Evolutionary conservation across 768 basidiomycete genomes (phyloP).

Genomic region (Boletus tomentosulus): DNA sequence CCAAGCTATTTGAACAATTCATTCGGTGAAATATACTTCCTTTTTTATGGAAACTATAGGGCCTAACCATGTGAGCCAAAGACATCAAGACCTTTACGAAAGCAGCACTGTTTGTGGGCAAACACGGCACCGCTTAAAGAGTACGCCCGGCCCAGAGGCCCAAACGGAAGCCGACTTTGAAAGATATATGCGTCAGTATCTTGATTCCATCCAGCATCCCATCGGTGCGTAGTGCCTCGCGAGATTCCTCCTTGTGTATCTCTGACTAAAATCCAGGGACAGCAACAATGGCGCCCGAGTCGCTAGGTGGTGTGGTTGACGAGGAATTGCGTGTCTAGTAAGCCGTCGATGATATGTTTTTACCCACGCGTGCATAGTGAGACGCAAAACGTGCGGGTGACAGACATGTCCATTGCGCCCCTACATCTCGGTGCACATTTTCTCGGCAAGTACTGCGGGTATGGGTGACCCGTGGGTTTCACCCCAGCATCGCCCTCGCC

Average conservation of each 20-base stretch:
- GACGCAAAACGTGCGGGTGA: slow-evolving; percentile 15
- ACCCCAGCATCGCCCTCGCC: too few species aligned
- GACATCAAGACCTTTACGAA: slow-evolving; percentile 15
- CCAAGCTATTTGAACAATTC: slow-evolving; percentile 12
- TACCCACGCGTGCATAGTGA: slow-evolving; percentile 1
- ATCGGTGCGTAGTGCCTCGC: slow-evolving; percentile 3
- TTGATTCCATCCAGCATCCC: slow-evolving; percentile 6
- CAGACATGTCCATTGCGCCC: slow-evolving; percentile 15
- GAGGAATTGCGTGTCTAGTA: slow-evolving; percentile 14
- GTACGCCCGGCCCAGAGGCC: slow-evolving; percentile 17
- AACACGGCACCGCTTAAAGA: slow-evolving; percentile 15
- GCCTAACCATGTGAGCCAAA: background rate
- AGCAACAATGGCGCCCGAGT: slow-evolving; percentile 15
- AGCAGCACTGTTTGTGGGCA: slow-evolving; percentile 9
- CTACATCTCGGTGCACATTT: slow-evolving; percentile 12
- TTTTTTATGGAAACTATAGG: background rate
- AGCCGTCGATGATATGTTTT: background rate
- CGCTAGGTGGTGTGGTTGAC: slow-evolving; percentile 19
- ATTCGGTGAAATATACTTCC: slow-evolving; percentile 3
- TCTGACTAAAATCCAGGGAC: slow-evolving; percentile 11
- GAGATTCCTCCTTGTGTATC: background rate
- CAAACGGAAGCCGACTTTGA: slow-evolving; percentile 16
- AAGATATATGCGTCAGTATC: background rate
- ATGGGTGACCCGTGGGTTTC: background rate
- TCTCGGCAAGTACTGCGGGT: slow-evolving; percentile 10